phyloP scores from a whole-genome alignment of 2,329 filamentous ascomycete species.

The Fusarium lateritium region DNA sequence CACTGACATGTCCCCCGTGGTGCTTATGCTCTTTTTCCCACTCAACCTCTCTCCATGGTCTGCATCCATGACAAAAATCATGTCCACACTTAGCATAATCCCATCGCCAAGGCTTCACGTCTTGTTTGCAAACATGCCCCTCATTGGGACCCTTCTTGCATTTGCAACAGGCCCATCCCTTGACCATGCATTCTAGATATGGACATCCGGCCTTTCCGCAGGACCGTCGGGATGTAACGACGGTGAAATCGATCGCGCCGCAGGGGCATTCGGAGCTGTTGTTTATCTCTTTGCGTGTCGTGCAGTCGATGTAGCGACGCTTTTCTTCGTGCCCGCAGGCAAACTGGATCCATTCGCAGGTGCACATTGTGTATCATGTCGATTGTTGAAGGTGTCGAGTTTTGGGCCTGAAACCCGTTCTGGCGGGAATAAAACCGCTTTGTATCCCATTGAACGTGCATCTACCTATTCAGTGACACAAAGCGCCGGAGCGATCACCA shows the following conservation, averaged over 20 bases:
- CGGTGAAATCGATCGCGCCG: slow-evolving; percentile 37
- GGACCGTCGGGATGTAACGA: not conserved
- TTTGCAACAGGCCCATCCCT: slow-evolving; percentile 42
- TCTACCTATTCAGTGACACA: slow-evolving; percentile 32
- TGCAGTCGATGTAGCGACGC: slow-evolving; percentile 38
- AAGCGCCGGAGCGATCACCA: slow-evolving; percentile 10
- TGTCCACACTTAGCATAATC: slow-evolving; percentile 31
- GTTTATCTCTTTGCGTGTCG: slow-evolving; percentile 28
- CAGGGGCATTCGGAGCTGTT: slow-evolving; percentile 36
- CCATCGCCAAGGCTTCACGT: slow-evolving; percentile 34
- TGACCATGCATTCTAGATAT: slow-evolving; percentile 32
- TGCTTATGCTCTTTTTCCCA: not conserved
- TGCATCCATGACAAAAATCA: slow-evolving; percentile 26
- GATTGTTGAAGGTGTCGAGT: slow-evolving; percentile 4
- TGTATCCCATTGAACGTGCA: not conserved
- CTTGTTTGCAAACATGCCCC: slow-evolving; percentile 29
- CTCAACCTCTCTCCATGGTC: slow-evolving; percentile 21
- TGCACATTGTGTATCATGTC: slow-evolving; percentile 43
- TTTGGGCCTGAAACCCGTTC: not conserved
- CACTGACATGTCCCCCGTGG: not conserved
- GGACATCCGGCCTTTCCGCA: slow-evolving; percentile 29
- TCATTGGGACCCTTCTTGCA: slow-evolving; percentile 42
- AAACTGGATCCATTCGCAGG: slow-evolving; percentile 33
- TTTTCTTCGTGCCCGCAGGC: slow-evolving; percentile 43
- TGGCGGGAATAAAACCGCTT: not conserved